Evolutionary conservation across 2,329 filamentous ascomycete species (phyloP).

Genomic region (Parafenestella ontariensis): DNA sequence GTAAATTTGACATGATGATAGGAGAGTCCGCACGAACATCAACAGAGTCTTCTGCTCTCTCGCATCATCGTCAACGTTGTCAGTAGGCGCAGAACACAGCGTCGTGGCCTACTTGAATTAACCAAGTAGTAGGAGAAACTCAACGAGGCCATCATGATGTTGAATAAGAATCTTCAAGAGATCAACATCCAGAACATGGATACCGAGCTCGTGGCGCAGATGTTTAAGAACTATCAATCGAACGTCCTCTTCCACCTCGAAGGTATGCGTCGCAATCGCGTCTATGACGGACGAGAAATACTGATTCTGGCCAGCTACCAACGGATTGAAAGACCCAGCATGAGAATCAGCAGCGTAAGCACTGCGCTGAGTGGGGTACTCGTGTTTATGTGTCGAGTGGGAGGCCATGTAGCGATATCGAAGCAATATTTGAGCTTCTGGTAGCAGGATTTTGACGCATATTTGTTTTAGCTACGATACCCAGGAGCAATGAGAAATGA

Average conservation of each 20-base stretch:
- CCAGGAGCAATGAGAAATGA: conserved; percentile 1
- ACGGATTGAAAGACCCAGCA: conserved; percentile 79
- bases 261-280: conserved; percentile 63
- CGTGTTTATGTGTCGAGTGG: not conserved
- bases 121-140: conserved; percentile 81
- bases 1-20: conserved; percentile 39
- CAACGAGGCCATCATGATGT: conserved; percentile 88
- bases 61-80: conserved; percentile 98
- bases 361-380: too few relatives aligned
- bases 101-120: conserved; percentile 2
- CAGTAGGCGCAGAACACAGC: conserved; percentile 31
- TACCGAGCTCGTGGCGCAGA: conserved; percentile 94
- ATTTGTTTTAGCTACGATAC: conserved; percentile 2
- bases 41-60: conserved; percentile 90
- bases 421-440: not conserved
- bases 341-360: conserved; percentile 47
- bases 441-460: not conserved
- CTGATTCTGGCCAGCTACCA: conserved; percentile 68
- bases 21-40: conserved; percentile 98
- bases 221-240: conserved; percentile 99
- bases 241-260: conserved; percentile 97
- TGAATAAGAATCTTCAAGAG: conserved; percentile 93
- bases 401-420: too few relatives aligned
- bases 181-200: conserved; percentile 99
- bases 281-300: not conserved